Percentiles rank a stretch among this genome's conserved stretches.
Conservation (phyloP, 495 filamentous ascomycete species). For the Poronia punctata region DNA sequence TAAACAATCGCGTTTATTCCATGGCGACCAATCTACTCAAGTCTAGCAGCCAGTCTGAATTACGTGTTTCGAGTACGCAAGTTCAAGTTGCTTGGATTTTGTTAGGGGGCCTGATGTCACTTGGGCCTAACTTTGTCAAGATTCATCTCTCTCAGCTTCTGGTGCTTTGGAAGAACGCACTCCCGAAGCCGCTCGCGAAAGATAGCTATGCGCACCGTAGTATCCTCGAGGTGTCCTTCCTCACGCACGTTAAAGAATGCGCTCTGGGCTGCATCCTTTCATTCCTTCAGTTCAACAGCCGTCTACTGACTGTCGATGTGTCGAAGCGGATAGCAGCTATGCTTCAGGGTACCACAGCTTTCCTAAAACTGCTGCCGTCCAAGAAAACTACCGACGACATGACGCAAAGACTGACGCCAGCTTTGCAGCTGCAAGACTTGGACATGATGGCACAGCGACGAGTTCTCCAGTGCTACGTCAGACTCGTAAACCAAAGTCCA, state of each 20-base stretch:
- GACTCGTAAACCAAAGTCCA: conserved; percentile 79
- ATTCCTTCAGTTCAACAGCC: conserved; percentile 91
- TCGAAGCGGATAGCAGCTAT: conserved; percentile 87
- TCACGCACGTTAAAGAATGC: conserved; percentile 93
- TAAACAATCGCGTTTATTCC: conserved; percentile 83
- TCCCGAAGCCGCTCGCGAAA: conserved; percentile 87
- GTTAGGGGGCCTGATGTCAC: conserved; percentile 91
- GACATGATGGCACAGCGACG: conserved; percentile 89
- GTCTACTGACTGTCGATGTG: conserved; percentile 85
- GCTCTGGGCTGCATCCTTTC: conserved; percentile 83
- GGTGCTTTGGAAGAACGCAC: conserved; percentile 94
- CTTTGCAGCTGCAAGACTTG: conserved; percentile 84
- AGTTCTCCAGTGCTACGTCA: conserved; percentile 90
- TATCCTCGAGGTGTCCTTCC: conserved; percentile 80
- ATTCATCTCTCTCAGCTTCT: conserved; percentile 94
- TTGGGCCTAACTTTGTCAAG: conserved; percentile 97
- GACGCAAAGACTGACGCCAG: conserved; percentile 72
- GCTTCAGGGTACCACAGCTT: conserved; percentile 92
- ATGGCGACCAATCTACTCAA: conserved; percentile 91
- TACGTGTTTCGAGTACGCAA: conserved; percentile 86
- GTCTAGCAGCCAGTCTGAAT: conserved; percentile 81
- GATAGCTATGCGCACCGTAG: conserved; percentile 79
- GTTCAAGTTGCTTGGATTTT: conserved; percentile 98
- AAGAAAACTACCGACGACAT: conserved; percentile 89
- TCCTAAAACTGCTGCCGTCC: conserved; percentile 70